A percentile compares a stretch with the other conserved stretches of the same genome.
phyloP scores from a whole-genome alignment of 345 rosid genomes.

The Boechera stricta region DNA sequence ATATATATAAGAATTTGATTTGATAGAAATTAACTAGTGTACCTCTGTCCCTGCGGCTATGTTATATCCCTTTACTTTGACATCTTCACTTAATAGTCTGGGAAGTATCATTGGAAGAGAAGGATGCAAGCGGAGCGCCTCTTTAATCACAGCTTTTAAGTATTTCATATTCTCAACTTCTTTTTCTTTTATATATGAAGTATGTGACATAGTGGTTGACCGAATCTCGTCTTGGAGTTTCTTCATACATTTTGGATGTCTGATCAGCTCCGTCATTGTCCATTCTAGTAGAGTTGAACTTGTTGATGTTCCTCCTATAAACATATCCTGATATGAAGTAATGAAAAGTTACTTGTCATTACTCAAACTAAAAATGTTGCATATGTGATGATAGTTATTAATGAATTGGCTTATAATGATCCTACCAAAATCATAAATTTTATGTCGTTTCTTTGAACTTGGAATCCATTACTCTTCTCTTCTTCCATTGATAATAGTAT shows the following conservation, averaged over 20 bases:
- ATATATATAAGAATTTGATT: neutral
- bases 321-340: conserved; percentile 29
- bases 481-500: conserved; percentile 23
- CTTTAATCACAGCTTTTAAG: conserved; percentile 41
- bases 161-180: conserved; percentile 23
- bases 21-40: neutral
- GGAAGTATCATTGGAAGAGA: conserved; percentile 46
- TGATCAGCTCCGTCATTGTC: conserved; percentile 32
- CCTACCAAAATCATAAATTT: conserved; percentile 29
- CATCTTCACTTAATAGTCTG: conserved; percentile 37
- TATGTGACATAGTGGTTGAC: neutral
- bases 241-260: conserved; percentile 29
- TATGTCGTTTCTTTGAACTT: conserved; percentile 26
- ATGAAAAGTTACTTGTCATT: neutral
- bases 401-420: neutral
- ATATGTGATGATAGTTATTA: neutral
- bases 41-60: conserved; percentile 44
- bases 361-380: neutral
- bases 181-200: conserved; percentile 22
- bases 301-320: conserved; percentile 37
- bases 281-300: conserved; percentile 30
- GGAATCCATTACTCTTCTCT: conserved; percentile 11
- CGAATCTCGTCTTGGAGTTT: conserved; percentile 35
- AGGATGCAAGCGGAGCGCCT: conserved; percentile 48
- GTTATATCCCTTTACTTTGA: conserved; percentile 40